Conservation (phyloP, 192 early-diverging fungal genomes). For the Jimgerdemannia flammicorona region DNA sequence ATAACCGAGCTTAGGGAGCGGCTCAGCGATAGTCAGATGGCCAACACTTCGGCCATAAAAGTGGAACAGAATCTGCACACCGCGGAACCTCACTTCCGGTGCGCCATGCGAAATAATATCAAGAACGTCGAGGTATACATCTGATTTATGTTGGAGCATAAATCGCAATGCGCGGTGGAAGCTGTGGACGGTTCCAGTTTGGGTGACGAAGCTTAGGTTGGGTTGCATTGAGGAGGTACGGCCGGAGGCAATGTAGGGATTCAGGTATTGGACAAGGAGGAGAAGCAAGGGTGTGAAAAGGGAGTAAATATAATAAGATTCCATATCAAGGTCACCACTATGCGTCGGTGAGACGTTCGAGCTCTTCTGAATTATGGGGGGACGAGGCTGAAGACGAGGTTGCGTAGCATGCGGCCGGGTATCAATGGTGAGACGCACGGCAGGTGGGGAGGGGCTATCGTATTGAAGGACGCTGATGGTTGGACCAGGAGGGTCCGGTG, state of each 20-base stretch:
- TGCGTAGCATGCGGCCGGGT: conserved; percentile 23
- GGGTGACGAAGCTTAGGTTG: conserved; percentile 6
- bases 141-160: conserved; percentile 42
- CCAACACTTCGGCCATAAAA: conserved; percentile 40
- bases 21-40: conserved; percentile 37
- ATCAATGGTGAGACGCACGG: conserved; percentile 9
- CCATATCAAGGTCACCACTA: conserved; percentile 24
- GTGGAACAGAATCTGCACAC: conserved; percentile 37
- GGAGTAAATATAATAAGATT: conserved; percentile 40
- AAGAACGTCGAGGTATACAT: conserved; percentile 46
- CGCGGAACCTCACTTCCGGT: conserved; percentile 21
- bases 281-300: conserved; percentile 46
- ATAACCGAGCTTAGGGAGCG: conserved; percentile 27
- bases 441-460: not conserved
- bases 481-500: conserved; percentile 10
- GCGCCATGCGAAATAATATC: conserved; percentile 45
- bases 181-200: conserved; percentile 34
- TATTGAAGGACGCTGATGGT: not conserved
- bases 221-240: conserved; percentile 3
- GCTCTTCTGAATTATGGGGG: conserved; percentile 16
- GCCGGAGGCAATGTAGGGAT: conserved; percentile 21
- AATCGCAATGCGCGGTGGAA: conserved; percentile 43
- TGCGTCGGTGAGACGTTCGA: conserved; percentile 12
- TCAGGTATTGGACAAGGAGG: conserved; percentile 44
- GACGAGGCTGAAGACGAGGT: conserved; percentile 18